Base-by-base conservation (phyloP, 2,329 filamentous ascomycete genomes). In the Paecilomyces sp. region DNA sequence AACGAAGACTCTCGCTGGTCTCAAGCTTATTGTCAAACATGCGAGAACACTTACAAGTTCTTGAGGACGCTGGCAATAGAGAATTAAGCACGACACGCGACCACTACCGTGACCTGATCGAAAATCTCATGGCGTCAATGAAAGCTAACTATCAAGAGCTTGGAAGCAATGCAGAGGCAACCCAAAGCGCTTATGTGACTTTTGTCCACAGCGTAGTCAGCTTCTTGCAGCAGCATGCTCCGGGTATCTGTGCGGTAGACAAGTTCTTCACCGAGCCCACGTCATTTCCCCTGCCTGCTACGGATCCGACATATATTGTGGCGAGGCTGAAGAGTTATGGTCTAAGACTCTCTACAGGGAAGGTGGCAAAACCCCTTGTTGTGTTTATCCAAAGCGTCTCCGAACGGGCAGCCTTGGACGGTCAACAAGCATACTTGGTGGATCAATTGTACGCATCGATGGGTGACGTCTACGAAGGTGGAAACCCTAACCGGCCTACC, bases 291-390 rank as follows among this genome's bases (percentile, higher is more conserved):
- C 73, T 87, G 3, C 85, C 85, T 5, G 77, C 78, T 2, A 76
- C 73, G 1, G 85, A 88, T 66, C 85, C 85, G 1, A 82, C 79
- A 0, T 88, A 88, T 67, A 83, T 88, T 25, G 81, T 86, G 3
- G 85, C 83, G 8, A 80, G 80, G 60, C 73, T 88, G 33, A 84
- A 83, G 63, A 80, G 83, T 53, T 88, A 87, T 61, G 80, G 79
- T 12, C 75, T 82, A 1, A 85, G 82, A 63, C 71, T 86, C 2
- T 71, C 70, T 2, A 77, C 81, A 25, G 63, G 73, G 7, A 79
- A 80, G 60, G 78, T 78, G 11, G 75, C 79, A 6, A 85, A 83
- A 63, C 79, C 84, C 60, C 74, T 87, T 34, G 79, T 78, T 6
- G 75, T 77, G n/a, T 88, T 86, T 68, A 69, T 88, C 13, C 83